Percentiles rank a stretch among this genome's conserved stretches.
Conservation (phyloP, 352 stramenopile genomes). For the Blastocystis sp. region DNA sequence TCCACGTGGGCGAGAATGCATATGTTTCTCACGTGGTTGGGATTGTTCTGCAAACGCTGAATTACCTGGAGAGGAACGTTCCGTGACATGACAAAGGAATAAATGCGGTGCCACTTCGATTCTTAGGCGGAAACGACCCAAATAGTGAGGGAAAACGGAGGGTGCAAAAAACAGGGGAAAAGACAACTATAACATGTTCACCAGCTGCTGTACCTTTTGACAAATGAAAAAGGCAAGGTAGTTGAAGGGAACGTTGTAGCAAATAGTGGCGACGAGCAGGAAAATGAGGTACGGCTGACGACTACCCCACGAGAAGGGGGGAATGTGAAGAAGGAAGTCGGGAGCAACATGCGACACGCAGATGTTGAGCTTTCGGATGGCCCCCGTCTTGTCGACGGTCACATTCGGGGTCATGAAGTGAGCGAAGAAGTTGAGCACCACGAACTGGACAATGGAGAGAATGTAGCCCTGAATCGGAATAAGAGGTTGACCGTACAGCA, state of each 20-base stretch:
- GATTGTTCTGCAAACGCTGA: conserved; percentile 80
- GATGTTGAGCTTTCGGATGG: neutral
- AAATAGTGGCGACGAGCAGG: conserved; percentile 61
- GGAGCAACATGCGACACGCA: neutral
- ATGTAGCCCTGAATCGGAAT: conserved; percentile 35
- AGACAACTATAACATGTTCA: neutral
- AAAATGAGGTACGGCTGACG: conserved; percentile 21
- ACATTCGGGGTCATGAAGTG: conserved; percentile 54
- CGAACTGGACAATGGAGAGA: conserved; percentile 54
- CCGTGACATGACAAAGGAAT: conserved; percentile 30
- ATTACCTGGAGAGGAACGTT: conserved; percentile 57
- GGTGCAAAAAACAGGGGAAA: neutral
- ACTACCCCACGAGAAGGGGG: neutral
- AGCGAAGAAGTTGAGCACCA: conserved; percentile 24
- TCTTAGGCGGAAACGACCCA: too few relatives aligned
- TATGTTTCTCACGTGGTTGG: conserved; percentile 88
- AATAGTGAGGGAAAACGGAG: neutral
- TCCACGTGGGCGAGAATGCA: conserved; percentile 93
- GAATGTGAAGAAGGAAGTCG: neutral
- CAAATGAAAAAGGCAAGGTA: conserved; percentile 36
- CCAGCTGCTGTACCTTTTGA: conserved; percentile 13
- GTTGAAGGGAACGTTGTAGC: conserved; percentile 70
- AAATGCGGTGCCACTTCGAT: neutral
- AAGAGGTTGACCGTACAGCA: conserved; percentile 20
- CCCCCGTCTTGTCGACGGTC: neutral